Percentiles rank a stretch among this genome's conserved stretches.
These are phyloP conservation scores for Ceratobasidium papillatum DNA, from an alignment of 1,284 basidiomycete genomes.

Conservation along the genomic window DNA sequence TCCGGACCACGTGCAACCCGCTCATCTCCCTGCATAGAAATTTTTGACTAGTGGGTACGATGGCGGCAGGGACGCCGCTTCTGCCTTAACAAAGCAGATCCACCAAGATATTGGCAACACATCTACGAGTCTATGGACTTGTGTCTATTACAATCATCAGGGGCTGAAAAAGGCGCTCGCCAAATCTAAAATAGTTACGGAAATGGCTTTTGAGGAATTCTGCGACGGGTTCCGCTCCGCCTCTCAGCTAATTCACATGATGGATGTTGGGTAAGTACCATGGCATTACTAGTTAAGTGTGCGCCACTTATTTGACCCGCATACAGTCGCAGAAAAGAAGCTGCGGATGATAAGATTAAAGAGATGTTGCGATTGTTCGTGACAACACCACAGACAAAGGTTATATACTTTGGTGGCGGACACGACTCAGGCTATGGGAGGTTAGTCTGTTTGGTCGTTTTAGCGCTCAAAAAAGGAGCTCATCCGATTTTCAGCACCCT, in stretches of 20 bases:
- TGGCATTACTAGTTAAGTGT: background rate
- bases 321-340: slow-evolving; percentile 29
- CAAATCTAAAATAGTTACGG: slow-evolving; percentile 8
- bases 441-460: background rate
- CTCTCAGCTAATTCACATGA: slow-evolving; percentile 38
- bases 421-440: slow-evolving; percentile 38
- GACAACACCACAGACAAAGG: slow-evolving; percentile 16
- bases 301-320: background rate
- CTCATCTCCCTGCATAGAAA: slow-evolving; percentile 16
- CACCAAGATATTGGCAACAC: slow-evolving; percentile 30
- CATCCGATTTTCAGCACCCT: background rate
- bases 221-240: slow-evolving; percentile 37
- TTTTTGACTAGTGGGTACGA: slow-evolving; percentile 31
- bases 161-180: slow-evolving; percentile 30
- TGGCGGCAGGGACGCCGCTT: slow-evolving; percentile 29
- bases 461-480: background rate
- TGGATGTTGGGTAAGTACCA: slow-evolving; percentile 33
- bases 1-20: background rate
- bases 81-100: slow-evolving; percentile 33
- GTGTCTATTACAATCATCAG: slow-evolving; percentile 36
- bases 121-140: slow-evolving; percentile 26
- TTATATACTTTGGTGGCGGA: slow-evolving; percentile 36
- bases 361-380: slow-evolving; percentile 35
- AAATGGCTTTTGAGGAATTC: slow-evolving; percentile 26
- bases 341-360: slow-evolving; percentile 40